A percentile compares a stretch with the other conserved stretches of the same genome.
Conservation (phyloP, 352 stramenopile genomes). For the Phytophthora boehmeriae region DNA sequence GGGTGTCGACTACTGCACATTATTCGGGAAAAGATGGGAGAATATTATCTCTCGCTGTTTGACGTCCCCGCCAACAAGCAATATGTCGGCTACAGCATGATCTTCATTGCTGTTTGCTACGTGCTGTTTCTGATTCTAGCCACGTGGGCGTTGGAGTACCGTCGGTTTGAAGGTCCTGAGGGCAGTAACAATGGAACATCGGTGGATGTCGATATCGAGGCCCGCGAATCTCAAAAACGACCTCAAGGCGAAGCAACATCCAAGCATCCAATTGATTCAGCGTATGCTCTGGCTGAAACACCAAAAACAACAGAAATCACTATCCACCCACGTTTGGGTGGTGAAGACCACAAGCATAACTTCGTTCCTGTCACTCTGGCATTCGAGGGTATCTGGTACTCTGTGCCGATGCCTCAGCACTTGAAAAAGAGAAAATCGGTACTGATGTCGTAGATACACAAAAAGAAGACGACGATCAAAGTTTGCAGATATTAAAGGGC, state of each 20-base stretch:
- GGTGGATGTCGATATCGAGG: conserved; percentile 1
- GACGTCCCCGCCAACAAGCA: conserved; percentile 36
- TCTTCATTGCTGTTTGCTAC: conserved; percentile 42
- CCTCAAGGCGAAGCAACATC: neutral
- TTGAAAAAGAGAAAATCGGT: conserved; percentile 11
- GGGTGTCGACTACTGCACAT: conserved; percentile 33
- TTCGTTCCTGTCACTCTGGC: conserved; percentile 49
- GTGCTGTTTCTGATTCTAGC: conserved; percentile 41
- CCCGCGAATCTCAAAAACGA: neutral
- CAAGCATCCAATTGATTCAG: conserved; percentile 6
- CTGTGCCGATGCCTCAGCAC: conserved; percentile 39
- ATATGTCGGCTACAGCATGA: conserved; percentile 42
- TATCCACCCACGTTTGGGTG: conserved; percentile 2
- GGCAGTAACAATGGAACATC: conserved; percentile 9
- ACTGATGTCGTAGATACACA: conserved; percentile 1
- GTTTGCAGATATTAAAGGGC: conserved; percentile 79
- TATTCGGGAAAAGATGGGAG: conserved; percentile 39
- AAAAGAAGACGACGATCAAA: neutral
- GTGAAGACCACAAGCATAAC: conserved; percentile 19
- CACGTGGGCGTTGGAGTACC: conserved; percentile 36
- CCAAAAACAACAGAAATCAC: conserved; percentile 25
- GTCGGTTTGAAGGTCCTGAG: conserved; percentile 34
- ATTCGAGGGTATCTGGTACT: conserved; percentile 52
- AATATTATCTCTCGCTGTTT: conserved; percentile 45
- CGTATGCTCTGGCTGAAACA: conserved; percentile 34